Evolutionary conservation across 805 yeast genomes (phyloP).

Genomic region (Candida qinlingensis): DNA sequence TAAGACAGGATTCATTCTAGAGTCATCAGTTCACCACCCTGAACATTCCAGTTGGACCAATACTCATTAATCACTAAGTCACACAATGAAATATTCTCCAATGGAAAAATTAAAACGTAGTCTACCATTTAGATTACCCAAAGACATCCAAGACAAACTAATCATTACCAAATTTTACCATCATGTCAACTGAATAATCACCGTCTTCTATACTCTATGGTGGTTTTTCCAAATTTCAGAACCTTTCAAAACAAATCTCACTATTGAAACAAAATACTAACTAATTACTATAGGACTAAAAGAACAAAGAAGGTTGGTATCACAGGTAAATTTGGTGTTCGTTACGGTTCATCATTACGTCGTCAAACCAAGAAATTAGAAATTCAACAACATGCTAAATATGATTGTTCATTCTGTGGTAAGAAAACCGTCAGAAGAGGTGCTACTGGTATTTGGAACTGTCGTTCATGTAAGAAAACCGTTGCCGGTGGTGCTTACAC

Average conservation of each 20-base stretch:
- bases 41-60: no score
- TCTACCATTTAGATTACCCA: no score
- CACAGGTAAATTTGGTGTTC: conserved; percentile 99
- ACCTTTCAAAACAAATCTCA: background rate
- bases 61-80: no score
- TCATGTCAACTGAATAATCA: background rate
- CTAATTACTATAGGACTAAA: conserved; percentile 66
- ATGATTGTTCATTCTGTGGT: conserved; percentile 99
- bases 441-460: conserved; percentile 98
- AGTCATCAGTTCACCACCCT: no score
- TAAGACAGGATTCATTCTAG: no score
- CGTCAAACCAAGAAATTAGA: conserved; percentile 99
- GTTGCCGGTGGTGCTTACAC: conserved; percentile 99
- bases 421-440: conserved; percentile 97
- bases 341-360: conserved; percentile 99
- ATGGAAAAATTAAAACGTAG: background rate
- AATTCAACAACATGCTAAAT: conserved; percentile 97
- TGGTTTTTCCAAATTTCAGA: no score
- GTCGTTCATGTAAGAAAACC: conserved; percentile 91
- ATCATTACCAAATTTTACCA: background rate
- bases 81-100: background rate
- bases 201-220: background rate
- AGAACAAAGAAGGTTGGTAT: conserved; percentile 99
- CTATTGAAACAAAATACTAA: background rate
- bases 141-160: background rate